Conservation (phyloP, 225 moss, liverwort and hornwort genomes). For the Pseudisothecium myosuroides region DNA sequence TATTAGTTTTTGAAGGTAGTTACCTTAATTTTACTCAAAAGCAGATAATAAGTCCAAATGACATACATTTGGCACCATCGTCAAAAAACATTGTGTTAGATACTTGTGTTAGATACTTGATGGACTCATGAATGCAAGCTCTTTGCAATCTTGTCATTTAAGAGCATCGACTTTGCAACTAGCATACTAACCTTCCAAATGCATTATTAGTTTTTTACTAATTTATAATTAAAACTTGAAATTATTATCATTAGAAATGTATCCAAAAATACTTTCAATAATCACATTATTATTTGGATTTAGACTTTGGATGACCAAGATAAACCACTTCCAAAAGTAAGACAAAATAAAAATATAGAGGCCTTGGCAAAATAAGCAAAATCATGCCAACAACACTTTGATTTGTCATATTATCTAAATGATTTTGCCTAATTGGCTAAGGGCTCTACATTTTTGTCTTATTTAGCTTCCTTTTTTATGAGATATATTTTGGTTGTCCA, state of each 20-base stretch:
- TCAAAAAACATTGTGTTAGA: background rate
- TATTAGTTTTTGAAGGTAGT: background rate
- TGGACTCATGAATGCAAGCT: background rate
- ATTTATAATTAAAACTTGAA: background rate
- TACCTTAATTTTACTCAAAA: background rate
- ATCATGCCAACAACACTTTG: rapidly evolving
- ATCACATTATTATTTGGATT: background rate
- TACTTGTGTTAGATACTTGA: background rate
- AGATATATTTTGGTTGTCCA: background rate
- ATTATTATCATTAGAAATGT: background rate
- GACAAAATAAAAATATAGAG: background rate
- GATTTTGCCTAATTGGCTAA: background rate
- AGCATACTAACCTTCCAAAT: background rate
- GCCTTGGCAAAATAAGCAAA: background rate
- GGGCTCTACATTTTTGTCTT: background rate
- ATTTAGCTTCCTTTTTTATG: background rate
- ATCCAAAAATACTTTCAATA: background rate
- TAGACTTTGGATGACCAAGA: background rate
- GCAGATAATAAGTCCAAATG: rapidly evolving
- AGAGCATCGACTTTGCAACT: background rate
- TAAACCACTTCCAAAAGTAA: rapidly evolving
- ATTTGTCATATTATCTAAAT: background rate
- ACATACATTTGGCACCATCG: background rate
- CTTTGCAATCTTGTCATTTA: no score
- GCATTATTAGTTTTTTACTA: rapidly evolving